phyloP scores from a whole-genome alignment of 225 moss, liverwort and hornwort species.

The Polytrichum commune region DNA sequence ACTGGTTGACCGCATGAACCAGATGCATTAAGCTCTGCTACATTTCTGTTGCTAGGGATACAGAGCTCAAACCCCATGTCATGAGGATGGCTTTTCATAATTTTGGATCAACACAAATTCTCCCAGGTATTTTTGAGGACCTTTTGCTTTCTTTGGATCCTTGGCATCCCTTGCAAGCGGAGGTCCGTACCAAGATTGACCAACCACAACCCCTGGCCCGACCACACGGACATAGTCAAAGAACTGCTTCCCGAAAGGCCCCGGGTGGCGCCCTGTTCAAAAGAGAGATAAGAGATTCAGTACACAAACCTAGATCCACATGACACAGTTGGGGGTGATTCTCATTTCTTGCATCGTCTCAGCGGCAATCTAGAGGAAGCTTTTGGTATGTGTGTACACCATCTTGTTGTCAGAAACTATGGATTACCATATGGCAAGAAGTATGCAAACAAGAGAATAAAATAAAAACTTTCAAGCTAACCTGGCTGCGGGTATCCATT shows the following conservation, averaged over 20 bases:
- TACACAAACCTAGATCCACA: no score
- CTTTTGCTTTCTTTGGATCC: slow-evolving; percentile 15
- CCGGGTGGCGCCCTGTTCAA: slow-evolving; percentile 63
- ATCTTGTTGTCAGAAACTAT: no score
- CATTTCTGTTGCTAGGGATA: no score
- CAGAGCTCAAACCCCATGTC: slow-evolving; percentile 4
- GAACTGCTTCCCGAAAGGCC: slow-evolving; percentile 67
- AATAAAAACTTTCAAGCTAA: slow-evolving; percentile 9
- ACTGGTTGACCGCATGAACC: no score
- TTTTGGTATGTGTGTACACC: no score
- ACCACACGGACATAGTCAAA: slow-evolving; percentile 86
- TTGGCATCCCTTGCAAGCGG: slow-evolving; percentile 23
- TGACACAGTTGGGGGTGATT: no score
- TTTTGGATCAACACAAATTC: slow-evolving; percentile 63
- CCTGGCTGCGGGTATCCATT: slow-evolving; percentile 84
- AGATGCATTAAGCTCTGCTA: no score
- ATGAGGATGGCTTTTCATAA: slow-evolving; percentile 13
- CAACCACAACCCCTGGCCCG: slow-evolving; percentile 89
- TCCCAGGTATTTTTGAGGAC: slow-evolving; percentile 56
- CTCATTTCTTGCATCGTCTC: no score
- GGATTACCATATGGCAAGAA: no score
- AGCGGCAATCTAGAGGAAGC: no score
- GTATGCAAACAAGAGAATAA: no score
- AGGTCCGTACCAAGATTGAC: slow-evolving; percentile 71
- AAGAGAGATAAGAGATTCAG: background rate